phyloP scores from a whole-genome alignment of 2,329 filamentous ascomycete genomes.

The Chaetomiaceae sp. region DNA sequence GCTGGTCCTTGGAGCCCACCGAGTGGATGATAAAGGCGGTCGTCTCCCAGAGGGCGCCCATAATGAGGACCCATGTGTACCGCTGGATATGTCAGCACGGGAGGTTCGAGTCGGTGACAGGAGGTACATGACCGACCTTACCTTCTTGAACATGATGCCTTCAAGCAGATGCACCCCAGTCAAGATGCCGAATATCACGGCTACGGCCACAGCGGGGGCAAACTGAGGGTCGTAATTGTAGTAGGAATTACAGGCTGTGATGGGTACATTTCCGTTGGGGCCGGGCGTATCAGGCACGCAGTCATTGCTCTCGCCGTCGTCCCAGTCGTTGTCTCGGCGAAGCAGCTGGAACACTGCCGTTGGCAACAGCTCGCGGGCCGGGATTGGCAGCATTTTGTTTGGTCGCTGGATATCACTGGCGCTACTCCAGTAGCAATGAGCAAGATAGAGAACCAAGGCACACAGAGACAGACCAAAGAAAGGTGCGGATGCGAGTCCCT shows the following conservation, averaged over 20 bases:
- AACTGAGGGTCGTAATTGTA: constrained; percentile 30
- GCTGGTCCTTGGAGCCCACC: constrained; percentile 37
- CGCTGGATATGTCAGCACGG: neutral
- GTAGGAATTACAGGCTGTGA: constrained; percentile 29
- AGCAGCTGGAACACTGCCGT: neutral
- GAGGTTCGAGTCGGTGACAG: neutral
- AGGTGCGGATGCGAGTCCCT: no score
- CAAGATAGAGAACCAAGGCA: no score
- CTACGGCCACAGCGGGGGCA: constrained; percentile 27
- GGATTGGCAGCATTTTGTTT: neutral
- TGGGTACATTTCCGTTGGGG: constrained; percentile 27
- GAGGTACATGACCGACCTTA: neutral
- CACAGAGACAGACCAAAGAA: no score
- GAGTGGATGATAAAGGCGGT: constrained; percentile 36
- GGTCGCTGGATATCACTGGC: no score
- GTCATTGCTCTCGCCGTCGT: neutral
- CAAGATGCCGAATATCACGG: constrained; percentile 28
- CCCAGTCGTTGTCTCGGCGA: neutral
- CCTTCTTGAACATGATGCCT: constrained; percentile 25
- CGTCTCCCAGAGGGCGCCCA: constrained; percentile 38
- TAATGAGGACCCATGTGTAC: constrained; percentile 37
- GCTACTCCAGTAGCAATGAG: no score
- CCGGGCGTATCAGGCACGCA: constrained; percentile 12
- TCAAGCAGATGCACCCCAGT: constrained; percentile 24
- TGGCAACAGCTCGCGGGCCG: no score